phyloP scores from a whole-genome alignment of 495 filamentous ascomycete species.

The Terfezia boudieri region DNA sequence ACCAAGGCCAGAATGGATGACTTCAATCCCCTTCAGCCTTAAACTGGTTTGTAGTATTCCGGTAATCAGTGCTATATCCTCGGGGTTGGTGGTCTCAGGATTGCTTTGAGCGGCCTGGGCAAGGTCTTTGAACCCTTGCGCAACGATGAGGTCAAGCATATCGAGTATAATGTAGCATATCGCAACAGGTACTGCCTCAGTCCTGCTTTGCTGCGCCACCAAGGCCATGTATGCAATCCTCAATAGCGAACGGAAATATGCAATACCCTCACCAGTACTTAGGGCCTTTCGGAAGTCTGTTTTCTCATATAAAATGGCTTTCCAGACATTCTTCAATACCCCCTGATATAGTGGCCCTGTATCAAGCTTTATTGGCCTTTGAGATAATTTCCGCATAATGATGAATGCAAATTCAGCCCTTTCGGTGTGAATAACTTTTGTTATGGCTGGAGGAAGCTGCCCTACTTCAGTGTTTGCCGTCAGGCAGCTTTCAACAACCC shows the following conservation, averaged over 20 bases:
- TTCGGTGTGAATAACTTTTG: conserved; percentile 12
- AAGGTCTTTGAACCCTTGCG: conserved; percentile 55
- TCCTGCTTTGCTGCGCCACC: conserved; percentile 4
- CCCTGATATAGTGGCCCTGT: conserved; percentile 1
- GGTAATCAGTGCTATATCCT: conserved; percentile 74
- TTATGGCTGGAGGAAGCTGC: conserved; percentile 14
- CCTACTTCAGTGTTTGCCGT: conserved; percentile 12
- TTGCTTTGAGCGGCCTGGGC: conserved; percentile 26
- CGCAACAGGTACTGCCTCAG: conserved; percentile 7
- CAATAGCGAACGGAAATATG: conserved; percentile 62
- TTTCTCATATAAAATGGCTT: conserved; percentile 8
- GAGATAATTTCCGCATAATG: conserved; percentile 13
- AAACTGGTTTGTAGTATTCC: conserved; percentile 66
- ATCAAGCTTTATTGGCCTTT: conserved; percentile 7
- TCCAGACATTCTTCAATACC: conserved; percentile 14
- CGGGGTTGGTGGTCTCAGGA: conserved; percentile 24
- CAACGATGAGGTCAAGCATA: conserved; percentile 48
- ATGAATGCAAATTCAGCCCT: conserved; percentile 20
- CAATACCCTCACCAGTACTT: conserved; percentile 29
- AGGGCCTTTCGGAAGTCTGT: conserved; percentile 13
- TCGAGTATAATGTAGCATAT: conserved; percentile 24
- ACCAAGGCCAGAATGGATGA: conserved; percentile 37
- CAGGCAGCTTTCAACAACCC: conserved; percentile 16
- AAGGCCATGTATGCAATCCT: conserved; percentile 68
- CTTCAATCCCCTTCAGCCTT: conserved; percentile 41